Conservation (phyloP, 2,329 filamentous ascomycete genomes). For the Ploettnerulaceae sp. region DNA sequence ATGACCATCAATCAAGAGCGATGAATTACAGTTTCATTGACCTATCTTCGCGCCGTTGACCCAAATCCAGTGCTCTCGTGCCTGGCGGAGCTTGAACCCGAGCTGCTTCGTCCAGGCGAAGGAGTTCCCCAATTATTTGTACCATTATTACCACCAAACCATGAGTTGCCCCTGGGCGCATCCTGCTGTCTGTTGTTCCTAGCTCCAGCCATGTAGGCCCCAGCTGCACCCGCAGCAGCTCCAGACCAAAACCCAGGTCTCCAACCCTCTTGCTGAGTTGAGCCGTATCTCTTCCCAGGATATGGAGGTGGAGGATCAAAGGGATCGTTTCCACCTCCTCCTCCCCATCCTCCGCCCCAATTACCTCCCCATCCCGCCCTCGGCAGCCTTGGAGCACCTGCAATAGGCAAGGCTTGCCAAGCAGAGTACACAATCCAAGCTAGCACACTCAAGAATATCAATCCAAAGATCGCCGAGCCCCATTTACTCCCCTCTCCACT, state of each 20-base stretch:
- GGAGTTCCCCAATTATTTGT: slow-evolving; percentile 8
- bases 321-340: slow-evolving; percentile 26
- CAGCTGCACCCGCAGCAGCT: slow-evolving; percentile 61
- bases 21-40: background rate
- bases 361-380: slow-evolving; percentile 35
- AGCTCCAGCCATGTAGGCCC: slow-evolving; percentile 58
- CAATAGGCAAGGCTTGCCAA: slow-evolving; percentile 30
- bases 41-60: slow-evolving; percentile 57
- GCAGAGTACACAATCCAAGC: slow-evolving; percentile 58
- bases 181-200: slow-evolving; percentile 38
- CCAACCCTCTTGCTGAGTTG: slow-evolving; percentile 47
- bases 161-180: slow-evolving; percentile 16
- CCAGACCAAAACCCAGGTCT: slow-evolving; percentile 67
- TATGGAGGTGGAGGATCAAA: slow-evolving; percentile 33
- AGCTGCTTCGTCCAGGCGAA: slow-evolving; percentile 20
- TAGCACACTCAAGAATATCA: slow-evolving; percentile 56
- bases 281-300: slow-evolving; percentile 25
- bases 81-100: slow-evolving; percentile 38
- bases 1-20: slow-evolving; percentile 7
- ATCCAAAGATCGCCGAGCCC: slow-evolving; percentile 49
- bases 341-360: slow-evolving; percentile 41
- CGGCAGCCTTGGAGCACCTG: slow-evolving; percentile 31
- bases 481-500: slow-evolving; percentile 31
- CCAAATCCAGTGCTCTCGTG: slow-evolving; percentile 71
- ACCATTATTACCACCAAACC: slow-evolving; percentile 22